Evolutionary conservation across 2,329 filamentous ascomycete species (phyloP).

Genomic region (Neoscytalidium dimidiatum): DNA sequence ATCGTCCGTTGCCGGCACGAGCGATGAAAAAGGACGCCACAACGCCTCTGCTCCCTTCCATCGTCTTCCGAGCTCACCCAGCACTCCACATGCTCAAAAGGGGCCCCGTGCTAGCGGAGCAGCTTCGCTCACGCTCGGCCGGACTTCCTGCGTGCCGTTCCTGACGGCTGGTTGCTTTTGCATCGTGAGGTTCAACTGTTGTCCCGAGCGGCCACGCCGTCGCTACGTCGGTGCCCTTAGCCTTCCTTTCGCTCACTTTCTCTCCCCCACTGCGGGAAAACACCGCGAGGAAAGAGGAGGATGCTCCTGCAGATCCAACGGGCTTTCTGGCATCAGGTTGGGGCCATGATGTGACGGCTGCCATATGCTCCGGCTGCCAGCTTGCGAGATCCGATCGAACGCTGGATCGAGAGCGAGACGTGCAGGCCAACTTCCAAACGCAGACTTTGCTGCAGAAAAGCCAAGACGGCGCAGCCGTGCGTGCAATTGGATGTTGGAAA

Average conservation of each 20-base stretch:
- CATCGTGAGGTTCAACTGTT: neutral
- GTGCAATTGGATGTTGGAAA: neutral
- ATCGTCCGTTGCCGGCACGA: neutral
- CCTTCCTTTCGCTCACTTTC: neutral
- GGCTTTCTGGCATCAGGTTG: neutral
- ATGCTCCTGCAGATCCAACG: slow-evolving; percentile 4
- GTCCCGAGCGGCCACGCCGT: slow-evolving; percentile 13
- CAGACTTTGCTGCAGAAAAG: neutral
- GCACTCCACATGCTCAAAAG: neutral
- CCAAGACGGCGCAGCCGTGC: neutral
- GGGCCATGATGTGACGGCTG: neutral
- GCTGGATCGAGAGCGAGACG: neutral
- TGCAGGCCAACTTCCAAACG: neutral
- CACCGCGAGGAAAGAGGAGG: neutral
- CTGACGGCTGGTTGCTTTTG: neutral
- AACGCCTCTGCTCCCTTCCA: neutral
- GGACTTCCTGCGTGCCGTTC: neutral
- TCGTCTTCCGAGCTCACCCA: neutral
- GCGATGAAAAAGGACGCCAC: neutral
- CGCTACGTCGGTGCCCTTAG: neutral
- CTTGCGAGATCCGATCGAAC: slow-evolving; percentile 12
- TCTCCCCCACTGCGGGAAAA: neutral
- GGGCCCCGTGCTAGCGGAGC: slow-evolving; percentile 1
- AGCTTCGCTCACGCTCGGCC: neutral
- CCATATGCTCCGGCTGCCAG: neutral